Evolutionary conservation across 1,284 basidiomycete species (phyloP).

Genomic region (Trametes pubescens): DNA sequence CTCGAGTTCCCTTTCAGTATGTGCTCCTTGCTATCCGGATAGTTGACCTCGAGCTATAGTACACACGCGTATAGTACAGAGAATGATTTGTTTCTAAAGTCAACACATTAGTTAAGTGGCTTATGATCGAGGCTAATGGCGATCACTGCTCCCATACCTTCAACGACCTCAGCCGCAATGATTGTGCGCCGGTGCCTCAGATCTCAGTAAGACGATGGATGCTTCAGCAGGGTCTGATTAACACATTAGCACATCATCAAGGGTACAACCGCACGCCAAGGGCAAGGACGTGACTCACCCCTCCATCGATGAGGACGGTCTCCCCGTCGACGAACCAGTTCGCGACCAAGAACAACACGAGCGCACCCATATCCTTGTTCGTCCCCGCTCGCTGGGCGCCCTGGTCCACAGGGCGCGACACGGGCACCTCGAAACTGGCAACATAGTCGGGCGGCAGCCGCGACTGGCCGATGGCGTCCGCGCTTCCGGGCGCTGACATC

Average conservation of each 20-base stretch:
- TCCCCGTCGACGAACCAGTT: conserved; percentile 62
- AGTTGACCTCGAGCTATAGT: no score
- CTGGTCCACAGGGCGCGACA: conserved; percentile 33
- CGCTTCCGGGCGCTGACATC: conserved; percentile 45
- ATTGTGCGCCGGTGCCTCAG: neutral
- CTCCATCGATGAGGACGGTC: conserved; percentile 61
- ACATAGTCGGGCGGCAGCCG: conserved; percentile 35
- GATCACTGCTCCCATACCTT: neutral
- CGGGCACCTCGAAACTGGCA: conserved; percentile 46
- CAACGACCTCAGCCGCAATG: neutral
- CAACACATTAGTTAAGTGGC: no score
- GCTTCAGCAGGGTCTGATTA: conserved; percentile 48
- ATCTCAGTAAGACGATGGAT: conserved; percentile 52
- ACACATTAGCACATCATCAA: neutral
- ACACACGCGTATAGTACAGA: no score
- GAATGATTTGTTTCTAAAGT: no score
- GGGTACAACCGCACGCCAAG: neutral
- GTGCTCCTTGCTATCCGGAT: no score
- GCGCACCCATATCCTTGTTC: conserved; percentile 53
- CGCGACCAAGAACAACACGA: conserved; percentile 55
- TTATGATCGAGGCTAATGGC: no score
- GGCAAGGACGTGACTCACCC: conserved; percentile 44
- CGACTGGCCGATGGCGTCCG: conserved; percentile 46
- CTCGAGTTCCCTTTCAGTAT: no score
- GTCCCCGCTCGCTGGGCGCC: conserved; percentile 45